These are phyloP conservation scores for Pythium rishiriense DNA, from an alignment of 352 stramenopile genomes.

Conservation along the genomic window DNA sequence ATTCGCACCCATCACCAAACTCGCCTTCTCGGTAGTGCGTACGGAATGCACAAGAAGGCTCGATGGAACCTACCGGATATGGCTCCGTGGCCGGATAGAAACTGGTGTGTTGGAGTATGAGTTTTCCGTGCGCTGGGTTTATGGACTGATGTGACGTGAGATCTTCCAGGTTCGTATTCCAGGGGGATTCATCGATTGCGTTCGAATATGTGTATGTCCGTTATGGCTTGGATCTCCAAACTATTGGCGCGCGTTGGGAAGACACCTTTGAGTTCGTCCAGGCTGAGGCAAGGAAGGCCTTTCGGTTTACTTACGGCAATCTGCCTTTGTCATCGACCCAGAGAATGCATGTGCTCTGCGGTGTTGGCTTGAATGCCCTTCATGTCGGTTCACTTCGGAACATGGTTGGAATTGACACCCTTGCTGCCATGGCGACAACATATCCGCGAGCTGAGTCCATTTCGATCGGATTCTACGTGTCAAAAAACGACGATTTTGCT, in stretches of 20 bases:
- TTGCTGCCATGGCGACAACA: neutral
- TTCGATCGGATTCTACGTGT: slow-evolving; percentile 18
- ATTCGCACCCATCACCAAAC: slow-evolving; percentile 12
- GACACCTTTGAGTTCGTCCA: slow-evolving; percentile 8
- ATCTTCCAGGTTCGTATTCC: slow-evolving; percentile 18
- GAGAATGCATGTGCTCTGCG: slow-evolving; percentile 8
- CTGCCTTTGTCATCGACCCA: neutral
- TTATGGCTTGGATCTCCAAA: slow-evolving; percentile 7
- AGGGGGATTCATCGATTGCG: slow-evolving; percentile 11
- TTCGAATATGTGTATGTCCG: slow-evolving; percentile 24
- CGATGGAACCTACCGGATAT: slow-evolving; percentile 21
- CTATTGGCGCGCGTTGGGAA: slow-evolving; percentile 15
- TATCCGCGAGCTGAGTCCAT: neutral
- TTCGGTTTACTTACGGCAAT: neutral
- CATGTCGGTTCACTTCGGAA: slow-evolving; percentile 9
- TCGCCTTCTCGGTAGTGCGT: slow-evolving; percentile 9
- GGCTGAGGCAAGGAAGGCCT: slow-evolving; percentile 9
- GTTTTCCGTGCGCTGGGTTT: neutral
- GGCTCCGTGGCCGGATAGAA: neutral
- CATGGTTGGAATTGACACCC: neutral
- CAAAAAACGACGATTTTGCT: slow-evolving; percentile 12
- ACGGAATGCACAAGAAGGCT: slow-evolving; percentile 12
- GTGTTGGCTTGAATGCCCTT: slow-evolving; percentile 17
- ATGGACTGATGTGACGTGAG: neutral
- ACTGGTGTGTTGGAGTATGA: slow-evolving; percentile 1